Base-by-base conservation (phyloP, 1,284 basidiomycete genomes). In the Apiotrichum montevideense region DNA sequence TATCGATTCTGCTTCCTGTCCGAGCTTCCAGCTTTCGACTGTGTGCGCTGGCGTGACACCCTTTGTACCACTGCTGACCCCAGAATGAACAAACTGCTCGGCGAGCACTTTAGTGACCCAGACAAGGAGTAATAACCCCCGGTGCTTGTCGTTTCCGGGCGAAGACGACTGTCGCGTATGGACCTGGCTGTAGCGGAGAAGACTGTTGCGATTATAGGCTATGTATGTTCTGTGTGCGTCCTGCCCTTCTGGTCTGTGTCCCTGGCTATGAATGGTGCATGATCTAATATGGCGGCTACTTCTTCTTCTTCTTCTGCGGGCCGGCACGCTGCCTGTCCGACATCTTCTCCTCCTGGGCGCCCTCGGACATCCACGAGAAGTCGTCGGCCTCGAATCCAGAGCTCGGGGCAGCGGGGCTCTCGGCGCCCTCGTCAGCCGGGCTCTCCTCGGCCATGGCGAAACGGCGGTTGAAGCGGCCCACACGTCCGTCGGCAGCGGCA, bases 391-490 rank as follows among this genome's bases (percentile, higher is more conserved):
- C 63, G 58, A 72, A 70, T 45, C 21, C 21, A 21, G 21, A 21
- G 21, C 56, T 46, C 10, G 46, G 51, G 7, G 32, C 29, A 14
- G 11, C 4, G 53, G 46, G 42, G 49, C 14, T 34, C 39, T 51
- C 46, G 48, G 50, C 21, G 21, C 21, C 21, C 21, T 21, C 21
- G 21, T 21, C 21, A 21, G 21, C 21, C 21, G 21, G 21, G 21
- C 21, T 21, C 21, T 21, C 21, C 21, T 21, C 21, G 21, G 21
- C 21, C 21, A 21, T 59, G 8, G 41, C 54, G 68, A 91, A 93
- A 58, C 81, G 80, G 67, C 83, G 82, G 74, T 81, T 87, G 76
- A 91, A 94, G 63, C 88, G 79, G 4, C 88, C 88, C 65, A 93
- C 77, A 8, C 90, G 79, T 14, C 90, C 90, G 29, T 83, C 81